Conservation (phyloP, 306 rosid genomes). For the Pyrus bretschneideri region DNA sequence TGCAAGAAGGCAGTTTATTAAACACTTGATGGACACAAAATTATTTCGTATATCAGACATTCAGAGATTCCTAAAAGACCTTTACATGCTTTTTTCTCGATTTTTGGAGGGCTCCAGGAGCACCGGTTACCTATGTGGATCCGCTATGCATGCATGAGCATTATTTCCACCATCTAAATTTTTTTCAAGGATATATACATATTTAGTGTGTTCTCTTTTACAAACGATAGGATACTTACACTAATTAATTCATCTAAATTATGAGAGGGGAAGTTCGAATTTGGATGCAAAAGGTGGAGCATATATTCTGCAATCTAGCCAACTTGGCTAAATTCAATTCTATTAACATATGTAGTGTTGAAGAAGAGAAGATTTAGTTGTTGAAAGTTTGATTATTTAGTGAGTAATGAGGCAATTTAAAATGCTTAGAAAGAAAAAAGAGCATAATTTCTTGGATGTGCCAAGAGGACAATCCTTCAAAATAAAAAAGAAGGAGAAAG, state of each 20-base stretch:
- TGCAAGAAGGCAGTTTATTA: not conserved
- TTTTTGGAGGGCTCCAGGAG: not conserved
- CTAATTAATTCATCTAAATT: not conserved
- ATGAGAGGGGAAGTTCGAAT: not conserved
- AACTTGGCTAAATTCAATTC: not conserved
- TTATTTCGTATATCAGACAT: not conserved
- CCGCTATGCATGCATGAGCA: not conserved
- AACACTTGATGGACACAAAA: not conserved
- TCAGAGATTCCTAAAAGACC: not conserved
- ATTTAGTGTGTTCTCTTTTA: not conserved
- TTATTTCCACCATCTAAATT: not conserved
- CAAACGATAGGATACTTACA: not conserved
- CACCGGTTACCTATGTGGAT: not conserved
- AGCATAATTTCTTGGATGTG: not conserved
- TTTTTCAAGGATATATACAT: not conserved
- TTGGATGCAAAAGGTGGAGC: not conserved
- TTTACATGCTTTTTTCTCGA: not conserved
- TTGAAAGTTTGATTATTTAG: not conserved
- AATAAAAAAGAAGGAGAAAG: not conserved
- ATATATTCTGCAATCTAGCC: not conserved
- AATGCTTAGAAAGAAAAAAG: not conserved
- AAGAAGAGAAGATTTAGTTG: not conserved
- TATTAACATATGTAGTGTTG: not conserved
- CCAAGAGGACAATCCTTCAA: not conserved
- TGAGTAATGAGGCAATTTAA: not conserved